phyloP scores from a whole-genome alignment of 129 eudicot genomes.

The Flaveria sonorensis region DNA sequence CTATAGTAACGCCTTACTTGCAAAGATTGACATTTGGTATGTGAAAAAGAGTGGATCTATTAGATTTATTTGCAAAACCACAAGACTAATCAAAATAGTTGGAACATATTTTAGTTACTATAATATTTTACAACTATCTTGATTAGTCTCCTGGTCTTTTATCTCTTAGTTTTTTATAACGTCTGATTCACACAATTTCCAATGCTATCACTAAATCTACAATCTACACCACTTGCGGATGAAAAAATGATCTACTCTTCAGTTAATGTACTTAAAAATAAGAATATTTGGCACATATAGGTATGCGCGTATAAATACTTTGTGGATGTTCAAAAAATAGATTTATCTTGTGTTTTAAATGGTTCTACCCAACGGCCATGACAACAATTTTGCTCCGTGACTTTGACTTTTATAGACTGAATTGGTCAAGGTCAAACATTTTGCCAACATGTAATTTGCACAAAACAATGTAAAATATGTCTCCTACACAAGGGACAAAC shows the following conservation, averaged over 20 bases:
- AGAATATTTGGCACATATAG: not conserved
- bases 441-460: conserved; percentile 15
- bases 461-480: conserved; percentile 27
- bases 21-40: too few species aligned
- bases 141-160: too few species aligned
- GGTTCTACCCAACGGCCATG: conserved; percentile 2
- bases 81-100: too few species aligned
- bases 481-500: conserved; percentile 29
- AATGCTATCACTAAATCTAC: too few species aligned
- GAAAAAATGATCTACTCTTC: not conserved
- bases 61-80: too few species aligned
- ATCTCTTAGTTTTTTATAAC: too few species aligned
- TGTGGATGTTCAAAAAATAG: not conserved
- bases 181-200: too few species aligned
- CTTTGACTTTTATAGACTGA: conserved; percentile 25
- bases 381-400: conserved; percentile 20
- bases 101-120: too few species aligned
- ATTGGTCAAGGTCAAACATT: conserved; percentile 31
- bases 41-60: too few species aligned
- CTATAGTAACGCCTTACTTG: too few species aligned
- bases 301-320: not conserved
- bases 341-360: not conserved
- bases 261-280: not conserved
- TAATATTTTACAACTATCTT: too few species aligned
- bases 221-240: too few species aligned